Percentiles rank a stretch among this genome's conserved stretches.
Evolutionary conservation across 179 eudicot genomes (phyloP).

Genomic region (Spinacia oleracea): DNA sequence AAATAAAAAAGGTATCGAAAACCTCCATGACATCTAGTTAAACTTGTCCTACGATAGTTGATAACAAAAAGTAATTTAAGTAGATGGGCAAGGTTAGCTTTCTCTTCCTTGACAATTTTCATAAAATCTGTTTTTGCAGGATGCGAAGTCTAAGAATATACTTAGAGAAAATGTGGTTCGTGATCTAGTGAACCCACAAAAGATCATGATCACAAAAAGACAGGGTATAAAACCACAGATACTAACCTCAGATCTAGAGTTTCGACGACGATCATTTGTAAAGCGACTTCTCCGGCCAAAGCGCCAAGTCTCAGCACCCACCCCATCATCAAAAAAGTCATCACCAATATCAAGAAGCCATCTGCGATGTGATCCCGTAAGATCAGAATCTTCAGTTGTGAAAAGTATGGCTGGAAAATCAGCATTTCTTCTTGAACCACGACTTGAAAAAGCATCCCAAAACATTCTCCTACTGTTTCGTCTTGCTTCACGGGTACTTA

Average conservation of each 20-base stretch:
- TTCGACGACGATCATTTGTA: slow-evolving; percentile 49
- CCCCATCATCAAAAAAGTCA: slow-evolving; percentile 49
- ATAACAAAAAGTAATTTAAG: not conserved
- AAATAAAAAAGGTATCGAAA: not conserved
- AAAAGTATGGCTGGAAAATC: slow-evolving; percentile 55
- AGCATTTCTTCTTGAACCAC: slow-evolving; percentile 55
- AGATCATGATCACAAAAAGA: not conserved
- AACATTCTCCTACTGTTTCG: slow-evolving; percentile 61
- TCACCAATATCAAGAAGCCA: slow-evolving; percentile 74
- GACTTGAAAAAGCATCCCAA: slow-evolving; percentile 76
- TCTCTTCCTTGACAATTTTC: not conserved
- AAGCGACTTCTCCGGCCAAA: slow-evolving; percentile 44
- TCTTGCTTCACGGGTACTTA: slow-evolving; percentile 52
- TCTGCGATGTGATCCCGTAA: slow-evolving; percentile 59
- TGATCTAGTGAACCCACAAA: not conserved
- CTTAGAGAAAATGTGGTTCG: not conserved
- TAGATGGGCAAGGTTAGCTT: not conserved
- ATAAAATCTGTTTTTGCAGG: not conserved
- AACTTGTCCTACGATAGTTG: not conserved
- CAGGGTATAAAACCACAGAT: slow-evolving; percentile 6
- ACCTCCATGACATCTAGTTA: not conserved
- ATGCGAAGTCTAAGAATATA: not conserved
- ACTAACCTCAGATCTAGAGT: slow-evolving; percentile 67
- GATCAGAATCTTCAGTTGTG: slow-evolving; percentile 53
- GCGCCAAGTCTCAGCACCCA: slow-evolving; percentile 47